These are phyloP conservation scores for Boletus bicolor DNA, from an alignment of 768 basidiomycete species.

Conservation along the genomic window DNA sequence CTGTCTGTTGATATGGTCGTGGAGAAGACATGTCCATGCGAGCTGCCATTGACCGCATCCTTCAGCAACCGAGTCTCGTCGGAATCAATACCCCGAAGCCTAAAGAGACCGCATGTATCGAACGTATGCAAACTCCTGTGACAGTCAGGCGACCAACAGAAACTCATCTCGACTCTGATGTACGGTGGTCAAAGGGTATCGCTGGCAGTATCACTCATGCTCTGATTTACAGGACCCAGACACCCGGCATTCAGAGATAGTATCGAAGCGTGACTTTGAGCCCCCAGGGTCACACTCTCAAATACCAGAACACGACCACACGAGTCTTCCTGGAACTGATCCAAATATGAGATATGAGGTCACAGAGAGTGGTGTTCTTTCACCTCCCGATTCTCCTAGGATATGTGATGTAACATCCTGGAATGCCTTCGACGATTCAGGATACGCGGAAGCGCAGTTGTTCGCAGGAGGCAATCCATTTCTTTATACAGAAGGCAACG, in stretches of 20 bases:
- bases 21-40: conserved; percentile 27
- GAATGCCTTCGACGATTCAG: conserved; percentile 3
- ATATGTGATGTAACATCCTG: not conserved
- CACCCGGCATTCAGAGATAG: not conserved
- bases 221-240: conserved; percentile 5
- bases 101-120: not conserved
- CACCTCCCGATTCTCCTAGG: not conserved
- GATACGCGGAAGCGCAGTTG: not conserved
- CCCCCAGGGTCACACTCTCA: not conserved
- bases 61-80: conserved; percentile 22
- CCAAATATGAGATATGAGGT: not conserved
- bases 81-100: conserved; percentile 12
- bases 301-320: not conserved
- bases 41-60: conserved; percentile 30
- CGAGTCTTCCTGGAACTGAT: not conserved
- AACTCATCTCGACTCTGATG: conserved; percentile 1
- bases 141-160: not conserved
- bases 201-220: not conserved
- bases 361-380: not conserved
- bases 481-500: not conserved
- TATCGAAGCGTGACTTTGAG: not conserved
- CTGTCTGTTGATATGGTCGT: conserved; percentile 2
- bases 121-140: not conserved
- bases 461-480: not conserved
- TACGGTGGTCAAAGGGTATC: conserved; percentile 6